Evolutionary conservation across 768 basidiomycete species (phyloP).

Genomic region (Dioszegia aurantiaca): DNA sequence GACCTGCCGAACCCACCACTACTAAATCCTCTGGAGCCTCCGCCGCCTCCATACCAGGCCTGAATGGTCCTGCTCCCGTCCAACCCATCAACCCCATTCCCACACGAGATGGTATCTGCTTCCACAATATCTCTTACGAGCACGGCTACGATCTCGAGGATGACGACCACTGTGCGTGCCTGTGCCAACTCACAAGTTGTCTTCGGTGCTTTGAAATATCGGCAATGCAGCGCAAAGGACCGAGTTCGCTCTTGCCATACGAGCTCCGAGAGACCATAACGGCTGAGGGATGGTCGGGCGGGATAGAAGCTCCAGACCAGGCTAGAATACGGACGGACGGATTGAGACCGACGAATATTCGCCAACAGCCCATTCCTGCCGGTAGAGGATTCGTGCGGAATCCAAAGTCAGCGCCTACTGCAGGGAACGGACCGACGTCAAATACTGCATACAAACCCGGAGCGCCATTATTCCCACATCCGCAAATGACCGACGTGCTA

Average conservation of each 20-base stretch:
- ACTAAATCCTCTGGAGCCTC: conserved; percentile 20
- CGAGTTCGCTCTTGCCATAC: conserved; percentile 30
- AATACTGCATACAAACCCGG: conserved; percentile 15
- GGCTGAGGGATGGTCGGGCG: conserved; percentile 31
- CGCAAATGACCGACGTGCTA: conserved; percentile 52
- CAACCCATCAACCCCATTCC: conserved; percentile 14
- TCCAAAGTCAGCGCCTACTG: conserved; percentile 16
- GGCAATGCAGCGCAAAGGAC: conserved; percentile 27
- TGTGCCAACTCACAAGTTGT: conserved; percentile 46
- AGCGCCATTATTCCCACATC: conserved; percentile 46
- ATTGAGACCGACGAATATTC: not conserved
- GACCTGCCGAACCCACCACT: conserved; percentile 32
- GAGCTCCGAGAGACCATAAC: conserved; percentile 23
- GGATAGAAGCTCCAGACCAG: conserved; percentile 31
- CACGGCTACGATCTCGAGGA: conserved; percentile 43
- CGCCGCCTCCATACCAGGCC: conserved; percentile 13
- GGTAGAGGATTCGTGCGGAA: conserved; percentile 40
- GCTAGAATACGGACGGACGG: conserved; percentile 21
- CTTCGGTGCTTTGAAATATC: conserved; percentile 33
- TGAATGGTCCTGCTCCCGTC: conserved; percentile 10
- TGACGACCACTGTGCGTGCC: conserved; percentile 42
- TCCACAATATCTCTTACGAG: conserved; percentile 42
- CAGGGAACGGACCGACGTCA: not conserved
- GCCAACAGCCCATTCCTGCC: conserved; percentile 18
- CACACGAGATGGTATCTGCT: conserved; percentile 47